Base-by-base conservation (phyloP, 164 flowering plant genomes). In the Kingdonia uniflora region DNA sequence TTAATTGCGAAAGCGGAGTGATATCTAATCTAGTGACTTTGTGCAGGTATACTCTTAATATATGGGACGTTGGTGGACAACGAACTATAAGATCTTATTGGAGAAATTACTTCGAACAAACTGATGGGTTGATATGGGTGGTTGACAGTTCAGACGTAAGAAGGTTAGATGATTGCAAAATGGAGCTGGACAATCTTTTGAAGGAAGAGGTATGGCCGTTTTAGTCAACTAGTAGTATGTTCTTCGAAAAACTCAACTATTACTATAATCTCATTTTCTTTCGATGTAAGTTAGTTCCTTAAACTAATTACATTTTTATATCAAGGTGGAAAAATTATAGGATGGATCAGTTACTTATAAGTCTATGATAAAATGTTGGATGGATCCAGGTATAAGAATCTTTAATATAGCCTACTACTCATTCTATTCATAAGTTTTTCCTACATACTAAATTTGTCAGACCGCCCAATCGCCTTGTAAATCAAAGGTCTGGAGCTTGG, bases 21-120 rank as follows among this genome's bases (percentile, higher is more conserved):
- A 29, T 29, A 8, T 8, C 35, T 29, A 29, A 29, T 29, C 6
- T 29, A 29, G 35, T 29, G 35, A 29, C 8, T 29, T 29, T 29
- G 8, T 29, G 8, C 72, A 87, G 97, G 85, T 94, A 94, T 59
- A 77, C 73, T 0, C 80, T 86, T 19, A 89, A 94, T 63, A 94
- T 94, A 67, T 94, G 99, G 99, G 99, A 94, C 76, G 85, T 94
- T 49, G 97, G 97, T 25, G 99, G 99, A 21, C 99, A 94, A 61
- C 84, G 71, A 57, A 86, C 99, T 2, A 94, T 94, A 55, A 74
- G 99, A 61, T 81, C 99, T 0, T 94, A 94, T 44, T 94, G 99
- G 99, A 82, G 99, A 71, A 94, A 94, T 74, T 94, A 94, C 66
- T 94, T 94, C 66, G 99, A 94, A 72, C 89, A 89, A 64, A 89